Evolutionary conservation across 148 eudicot species (phyloP).

Genomic region (Cornus kousa): DNA sequence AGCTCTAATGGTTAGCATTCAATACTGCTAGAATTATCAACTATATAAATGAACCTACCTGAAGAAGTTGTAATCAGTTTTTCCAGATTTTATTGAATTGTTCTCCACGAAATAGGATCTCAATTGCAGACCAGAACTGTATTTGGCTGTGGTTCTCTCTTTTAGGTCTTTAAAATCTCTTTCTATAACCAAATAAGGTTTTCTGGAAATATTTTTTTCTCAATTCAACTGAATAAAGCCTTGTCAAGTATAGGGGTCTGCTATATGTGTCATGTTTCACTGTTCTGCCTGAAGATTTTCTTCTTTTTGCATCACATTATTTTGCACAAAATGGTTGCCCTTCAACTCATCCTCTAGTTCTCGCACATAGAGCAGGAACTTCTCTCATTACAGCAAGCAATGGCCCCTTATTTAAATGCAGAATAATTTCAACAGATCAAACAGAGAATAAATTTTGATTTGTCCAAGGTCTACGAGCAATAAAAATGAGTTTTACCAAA

Average conservation of each 20-base stretch:
- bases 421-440: background rate
- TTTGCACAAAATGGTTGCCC: slow-evolving; percentile 6
- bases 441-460: slow-evolving; percentile 8
- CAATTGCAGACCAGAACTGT: no score
- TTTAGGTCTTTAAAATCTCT: background rate
- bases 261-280: no score
- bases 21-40: no score
- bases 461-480: background rate
- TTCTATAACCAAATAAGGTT: no score
- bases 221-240: background rate
- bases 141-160: no score
- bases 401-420: background rate
- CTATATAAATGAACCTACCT: no score
- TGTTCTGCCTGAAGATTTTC: no score
- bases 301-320: background rate
- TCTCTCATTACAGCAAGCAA: background rate
- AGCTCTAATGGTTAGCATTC: no score
- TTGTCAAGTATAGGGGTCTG: background rate
- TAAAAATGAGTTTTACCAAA: slow-evolving; percentile 1
- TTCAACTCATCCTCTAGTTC: background rate
- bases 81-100: no score
- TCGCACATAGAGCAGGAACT: background rate
- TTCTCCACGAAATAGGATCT: no score
- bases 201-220: no score
- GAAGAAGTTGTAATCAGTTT: no score